Percentiles rank a stretch among this genome's conserved stretches.
phyloP scores from a whole-genome alignment of 2,329 filamentous ascomycete species.

The Plectosphaerella plurivora region DNA sequence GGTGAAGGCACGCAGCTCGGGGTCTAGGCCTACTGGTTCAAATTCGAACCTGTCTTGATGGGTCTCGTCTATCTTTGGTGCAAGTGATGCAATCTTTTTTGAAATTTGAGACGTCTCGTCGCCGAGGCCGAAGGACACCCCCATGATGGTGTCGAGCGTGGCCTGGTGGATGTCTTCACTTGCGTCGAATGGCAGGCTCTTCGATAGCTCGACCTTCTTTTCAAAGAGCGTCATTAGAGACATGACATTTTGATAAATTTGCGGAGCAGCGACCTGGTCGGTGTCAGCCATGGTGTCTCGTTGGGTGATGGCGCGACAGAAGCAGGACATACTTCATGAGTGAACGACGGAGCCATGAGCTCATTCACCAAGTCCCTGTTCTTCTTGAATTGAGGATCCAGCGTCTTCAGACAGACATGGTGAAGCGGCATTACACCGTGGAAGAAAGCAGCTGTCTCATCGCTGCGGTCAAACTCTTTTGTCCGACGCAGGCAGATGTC shows the following conservation, averaged over 20 bases:
- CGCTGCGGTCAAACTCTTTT: slow-evolving; percentile 26
- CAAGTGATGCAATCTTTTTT: neutral
- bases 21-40: neutral
- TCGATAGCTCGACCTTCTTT: slow-evolving; percentile 21
- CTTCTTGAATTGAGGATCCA: slow-evolving; percentile 23
- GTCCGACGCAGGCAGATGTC: slow-evolving; percentile 25
- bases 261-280: slow-evolving; percentile 21
- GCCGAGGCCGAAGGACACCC: slow-evolving; percentile 22
- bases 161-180: slow-evolving; percentile 24
- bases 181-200: slow-evolving; percentile 24
- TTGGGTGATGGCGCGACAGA: too few species aligned
- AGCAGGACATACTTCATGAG: slow-evolving; percentile 13
- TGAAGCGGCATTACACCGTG: slow-evolving; percentile 16
- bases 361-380: slow-evolving; percentile 28
- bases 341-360: slow-evolving; percentile 29
- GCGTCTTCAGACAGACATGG: slow-evolving; percentile 27
- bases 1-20: neutral
- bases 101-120: neutral
- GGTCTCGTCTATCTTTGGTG: neutral
- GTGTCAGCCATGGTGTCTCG: too few species aligned
- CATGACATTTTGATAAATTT: slow-evolving; percentile 24
- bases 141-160: slow-evolving; percentile 28
- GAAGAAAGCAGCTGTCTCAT: slow-evolving; percentile 14
- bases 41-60: neutral
- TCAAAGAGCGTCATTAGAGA: slow-evolving; percentile 27